phyloP scores from a whole-genome alignment of 2,329 filamentous ascomycete species.

The Stenocarpella maydis region DNA sequence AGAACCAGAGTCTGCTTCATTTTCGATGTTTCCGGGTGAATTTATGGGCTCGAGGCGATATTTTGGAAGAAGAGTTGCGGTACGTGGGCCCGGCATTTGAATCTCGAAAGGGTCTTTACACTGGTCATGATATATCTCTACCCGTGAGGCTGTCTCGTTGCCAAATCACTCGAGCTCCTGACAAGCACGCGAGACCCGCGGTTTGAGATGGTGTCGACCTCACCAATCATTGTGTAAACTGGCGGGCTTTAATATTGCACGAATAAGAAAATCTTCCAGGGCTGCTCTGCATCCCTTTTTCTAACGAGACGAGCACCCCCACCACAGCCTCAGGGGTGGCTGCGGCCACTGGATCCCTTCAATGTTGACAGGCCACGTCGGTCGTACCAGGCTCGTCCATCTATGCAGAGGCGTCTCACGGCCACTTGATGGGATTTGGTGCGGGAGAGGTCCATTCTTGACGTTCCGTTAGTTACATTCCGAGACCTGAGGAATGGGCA shows the following conservation, averaged over 20 bases:
- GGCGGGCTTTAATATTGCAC: slow-evolving; percentile 1
- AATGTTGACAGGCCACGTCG: neutral
- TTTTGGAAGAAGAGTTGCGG: neutral
- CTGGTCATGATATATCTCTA: neutral
- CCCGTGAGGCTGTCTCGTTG: neutral
- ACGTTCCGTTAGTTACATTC: slow-evolving; percentile 18
- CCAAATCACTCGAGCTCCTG: neutral
- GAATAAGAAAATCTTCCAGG: slow-evolving; percentile 9
- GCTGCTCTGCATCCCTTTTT: neutral
- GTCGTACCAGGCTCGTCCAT: neutral
- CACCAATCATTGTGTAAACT: neutral
- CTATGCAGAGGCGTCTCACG: neutral
- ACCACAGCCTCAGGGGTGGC: neutral
- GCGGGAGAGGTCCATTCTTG: neutral
- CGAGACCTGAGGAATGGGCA: neutral
- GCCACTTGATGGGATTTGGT: neutral
- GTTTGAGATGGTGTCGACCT: slow-evolving; percentile 5
- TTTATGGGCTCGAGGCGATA: neutral
- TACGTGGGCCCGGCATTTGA: too few species aligned
- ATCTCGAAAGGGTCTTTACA: too few species aligned
- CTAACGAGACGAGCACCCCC: neutral
- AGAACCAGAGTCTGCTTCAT: slow-evolving; percentile 21
- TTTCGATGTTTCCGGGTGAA: neutral
- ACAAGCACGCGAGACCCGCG: neutral
- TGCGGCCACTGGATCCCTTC: neutral